phyloP scores from a whole-genome alignment of 805 yeast species.

The Priceomyces castillae region DNA sequence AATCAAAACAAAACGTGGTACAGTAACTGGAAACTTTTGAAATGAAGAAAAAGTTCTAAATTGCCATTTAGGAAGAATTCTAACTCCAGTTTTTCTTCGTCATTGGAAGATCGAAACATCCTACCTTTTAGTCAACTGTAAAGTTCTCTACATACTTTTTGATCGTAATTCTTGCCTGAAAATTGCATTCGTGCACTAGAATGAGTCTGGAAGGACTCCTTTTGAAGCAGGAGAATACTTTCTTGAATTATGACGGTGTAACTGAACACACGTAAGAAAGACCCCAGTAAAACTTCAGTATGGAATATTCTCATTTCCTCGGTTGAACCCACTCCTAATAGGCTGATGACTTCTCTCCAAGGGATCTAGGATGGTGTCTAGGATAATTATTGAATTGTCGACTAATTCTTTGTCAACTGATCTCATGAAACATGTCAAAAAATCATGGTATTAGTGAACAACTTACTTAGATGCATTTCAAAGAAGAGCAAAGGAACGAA shows the following conservation, averaged over 20 bases:
- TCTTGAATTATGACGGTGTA: background rate
- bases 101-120: background rate
- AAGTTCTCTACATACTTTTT: background rate
- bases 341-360: background rate
- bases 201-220: background rate
- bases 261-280: background rate
- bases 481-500: background rate
- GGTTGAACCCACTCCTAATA: too few species aligned
- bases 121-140: background rate
- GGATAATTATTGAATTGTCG: constrained; percentile 1
- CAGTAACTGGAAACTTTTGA: background rate
- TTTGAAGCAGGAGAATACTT: background rate
- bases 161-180: background rate
- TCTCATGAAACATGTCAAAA: background rate
- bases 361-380: constrained; percentile 6
- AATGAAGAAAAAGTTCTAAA: background rate
- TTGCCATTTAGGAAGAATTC: background rate
- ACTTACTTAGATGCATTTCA: background rate
- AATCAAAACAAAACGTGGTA: constrained; percentile 1
- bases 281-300: background rate
- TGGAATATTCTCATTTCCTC: background rate
- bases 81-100: background rate
- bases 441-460: background rate
- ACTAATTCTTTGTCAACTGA: constrained; percentile 1
- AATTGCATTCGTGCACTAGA: background rate